Base-by-base conservation (phyloP, 139 green algal species). In the Edaphochlamys debaryana region DNA sequence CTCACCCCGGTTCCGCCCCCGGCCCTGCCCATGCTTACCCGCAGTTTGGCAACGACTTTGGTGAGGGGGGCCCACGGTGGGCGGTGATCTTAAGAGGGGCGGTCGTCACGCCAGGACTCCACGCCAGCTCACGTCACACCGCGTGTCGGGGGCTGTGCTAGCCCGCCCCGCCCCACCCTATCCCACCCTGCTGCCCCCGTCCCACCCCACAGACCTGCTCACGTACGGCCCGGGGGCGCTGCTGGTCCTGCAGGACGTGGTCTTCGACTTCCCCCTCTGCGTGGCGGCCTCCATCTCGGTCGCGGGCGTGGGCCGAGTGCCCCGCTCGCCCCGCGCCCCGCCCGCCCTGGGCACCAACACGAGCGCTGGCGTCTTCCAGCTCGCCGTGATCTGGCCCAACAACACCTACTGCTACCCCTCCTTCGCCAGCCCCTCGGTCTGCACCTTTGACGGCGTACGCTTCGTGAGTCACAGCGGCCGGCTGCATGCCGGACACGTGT, bases 371-470 rank as follows among this genome's bases (percentile, higher is more conserved):
- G 27, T n/a, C 9, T 71, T 34, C 37, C 66, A 71, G 36, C 9
- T 45, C 7, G 36, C 19, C 7, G 9, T 37, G 7, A 52, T 48
- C 66, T 71, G 66, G 66, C 66, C 34, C 36, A 25, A 17, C 1
- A 38, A 38, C 23, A 30, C 9, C 19, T 71, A 50, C 66, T 48
- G 34, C 37, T 50, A 52, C 17, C 19, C 19, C 2, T 20, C 36
- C 2, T 3, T 37, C 0, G 36, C 13, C 36, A 4, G 13, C 17
- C 13, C 9, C 23, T 11, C 1, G 0, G 36, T 71, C 37, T 34
- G 34, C 66, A 71, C 66, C 66, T 52, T 50, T n/a, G 66, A 71
- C 66, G 66, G 66, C 66, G 66, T 37, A 4, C 66, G 66, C 20
- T 71, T 41, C 37, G 66, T 71, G 66, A 71, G 66, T 48, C 17